These are phyloP conservation scores for Podospora anserina DNA, from an alignment of 495 filamentous ascomycete species.

Conservation along the genomic window DNA sequence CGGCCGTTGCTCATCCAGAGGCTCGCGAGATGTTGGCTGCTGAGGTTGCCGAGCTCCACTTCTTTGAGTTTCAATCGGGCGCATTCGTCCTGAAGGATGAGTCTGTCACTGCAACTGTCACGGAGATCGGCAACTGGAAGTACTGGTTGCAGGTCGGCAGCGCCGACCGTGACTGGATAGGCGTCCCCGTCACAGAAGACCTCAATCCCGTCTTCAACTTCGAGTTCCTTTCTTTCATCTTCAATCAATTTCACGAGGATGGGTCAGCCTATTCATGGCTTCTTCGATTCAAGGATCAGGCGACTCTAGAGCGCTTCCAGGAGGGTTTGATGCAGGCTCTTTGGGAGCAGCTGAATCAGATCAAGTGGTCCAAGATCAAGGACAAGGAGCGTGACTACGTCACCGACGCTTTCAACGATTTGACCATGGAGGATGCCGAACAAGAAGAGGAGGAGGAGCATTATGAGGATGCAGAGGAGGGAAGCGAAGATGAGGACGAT, in stretches of 20 bases:
- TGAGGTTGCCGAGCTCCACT: constrained; percentile 79
- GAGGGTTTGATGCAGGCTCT: constrained; percentile 90
- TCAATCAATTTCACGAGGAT: constrained; percentile 89
- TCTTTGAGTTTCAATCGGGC: constrained; percentile 84
- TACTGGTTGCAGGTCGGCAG: constrained; percentile 92
- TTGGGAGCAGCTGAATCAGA: constrained; percentile 95
- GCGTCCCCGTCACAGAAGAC: constrained; percentile 77
- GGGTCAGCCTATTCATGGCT: constrained; percentile 95
- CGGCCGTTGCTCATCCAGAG: constrained; percentile 63
- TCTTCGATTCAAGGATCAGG: constrained; percentile 80
- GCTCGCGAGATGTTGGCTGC: constrained; percentile 67
- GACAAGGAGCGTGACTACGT: constrained; percentile 92
- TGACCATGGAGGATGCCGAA: constrained; percentile 80
- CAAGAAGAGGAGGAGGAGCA: constrained; percentile 62
- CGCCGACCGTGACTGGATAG: constrained; percentile 78
- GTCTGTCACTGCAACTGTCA: constrained; percentile 71
- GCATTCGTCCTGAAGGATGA: constrained; percentile 80
- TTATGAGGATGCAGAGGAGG: constrained; percentile 57
- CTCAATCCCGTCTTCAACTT: constrained; percentile 99
- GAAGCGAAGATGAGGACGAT: constrained; percentile 58
- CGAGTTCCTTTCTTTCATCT: constrained; percentile 96
- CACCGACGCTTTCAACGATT: constrained; percentile 90
- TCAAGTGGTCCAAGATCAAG: constrained; percentile 90
- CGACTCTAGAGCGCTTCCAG: constrained; percentile 81
- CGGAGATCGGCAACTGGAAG: constrained; percentile 85